Evolutionary conservation across 2,329 filamentous ascomycete species (phyloP).

Genomic region (Paramyrothecium sp.): DNA sequence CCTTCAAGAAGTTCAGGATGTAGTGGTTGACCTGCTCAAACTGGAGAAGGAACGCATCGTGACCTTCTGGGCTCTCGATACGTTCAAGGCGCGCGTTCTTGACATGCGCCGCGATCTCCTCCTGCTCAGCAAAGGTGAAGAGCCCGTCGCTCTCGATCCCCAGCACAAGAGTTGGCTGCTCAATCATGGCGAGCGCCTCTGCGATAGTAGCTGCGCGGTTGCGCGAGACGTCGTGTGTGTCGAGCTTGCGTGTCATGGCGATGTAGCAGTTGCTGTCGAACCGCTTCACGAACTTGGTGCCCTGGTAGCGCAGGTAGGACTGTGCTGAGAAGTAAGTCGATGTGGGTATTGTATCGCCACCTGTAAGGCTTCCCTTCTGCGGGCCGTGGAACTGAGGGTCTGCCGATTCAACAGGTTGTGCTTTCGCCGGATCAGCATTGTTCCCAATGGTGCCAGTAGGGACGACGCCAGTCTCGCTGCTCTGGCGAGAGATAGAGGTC

Average conservation of each 20-base stretch:
- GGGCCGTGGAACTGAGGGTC: constrained; percentile 72
- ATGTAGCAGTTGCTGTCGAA: constrained; percentile 99
- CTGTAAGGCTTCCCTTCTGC: constrained; percentile 47
- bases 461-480: constrained; percentile 30
- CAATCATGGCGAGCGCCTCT: constrained; percentile 75
- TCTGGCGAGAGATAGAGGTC: constrained; percentile 45
- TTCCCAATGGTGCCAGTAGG: constrained; percentile 26
- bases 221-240: constrained; percentile 92
- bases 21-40: constrained; percentile 96
- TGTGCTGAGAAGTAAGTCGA: constrained; percentile 97
- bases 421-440: constrained; percentile 16
- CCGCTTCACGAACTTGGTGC: constrained; percentile 91
- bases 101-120: constrained; percentile 83
- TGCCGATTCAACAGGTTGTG: constrained; percentile 19
- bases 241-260: constrained; percentile 94
- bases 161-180: constrained; percentile 86
- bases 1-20: constrained; percentile 78
- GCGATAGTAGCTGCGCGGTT: constrained; percentile 66
- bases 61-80: constrained; percentile 92
- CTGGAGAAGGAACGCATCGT: constrained; percentile 93
- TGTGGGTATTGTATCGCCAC: constrained; percentile 50
- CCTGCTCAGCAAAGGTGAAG: constrained; percentile 95
- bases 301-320: constrained; percentile 95
- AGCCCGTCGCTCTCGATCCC: constrained; percentile 95
- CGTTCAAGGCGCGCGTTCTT: constrained; percentile 74